phyloP scores from a whole-genome alignment of 257 asterid genomes.

The Solanum sparsipilum region DNA sequence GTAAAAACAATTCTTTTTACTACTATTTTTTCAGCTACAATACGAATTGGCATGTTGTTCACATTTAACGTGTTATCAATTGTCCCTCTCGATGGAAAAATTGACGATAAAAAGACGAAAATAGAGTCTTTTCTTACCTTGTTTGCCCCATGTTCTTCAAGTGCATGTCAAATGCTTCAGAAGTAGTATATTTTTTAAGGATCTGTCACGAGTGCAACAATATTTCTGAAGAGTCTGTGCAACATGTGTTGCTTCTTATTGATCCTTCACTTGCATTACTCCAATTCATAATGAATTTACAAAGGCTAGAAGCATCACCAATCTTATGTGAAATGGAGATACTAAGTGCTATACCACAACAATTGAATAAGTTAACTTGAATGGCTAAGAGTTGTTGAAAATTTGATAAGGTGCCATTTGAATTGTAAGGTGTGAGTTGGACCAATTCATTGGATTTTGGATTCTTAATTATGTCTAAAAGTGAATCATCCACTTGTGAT shows the following conservation, averaged over 20 bases:
- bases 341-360: conserved; percentile 36
- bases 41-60: conserved; percentile 9
- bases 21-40: neutral
- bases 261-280: neutral
- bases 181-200: neutral
- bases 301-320: conserved; percentile 32
- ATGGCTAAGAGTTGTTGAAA: conserved; percentile 30
- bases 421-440: conserved; percentile 27
- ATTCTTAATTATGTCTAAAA: conserved; percentile 11
- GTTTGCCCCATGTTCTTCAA: neutral
- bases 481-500: conserved; percentile 16
- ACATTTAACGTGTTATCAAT: conserved; percentile 22
- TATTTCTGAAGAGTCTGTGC: neutral
- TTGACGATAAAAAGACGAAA: neutral
- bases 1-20: conserved; percentile 30
- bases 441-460: conserved; percentile 16
- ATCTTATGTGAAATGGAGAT: conserved; percentile 40
- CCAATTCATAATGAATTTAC: conserved; percentile 39
- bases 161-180: neutral
- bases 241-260: neutral
- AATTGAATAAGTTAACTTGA: conserved; percentile 31
- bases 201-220: neutral
- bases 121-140: neutral
- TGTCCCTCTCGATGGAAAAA: conserved; percentile 38
- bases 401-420: conserved; percentile 14